A percentile compares a stretch with the other conserved stretches of the same genome.
These are phyloP conservation scores for Ceratocystis lukuohia DNA, from an alignment of 2,329 filamentous ascomycete species.

Conservation along the genomic window DNA sequence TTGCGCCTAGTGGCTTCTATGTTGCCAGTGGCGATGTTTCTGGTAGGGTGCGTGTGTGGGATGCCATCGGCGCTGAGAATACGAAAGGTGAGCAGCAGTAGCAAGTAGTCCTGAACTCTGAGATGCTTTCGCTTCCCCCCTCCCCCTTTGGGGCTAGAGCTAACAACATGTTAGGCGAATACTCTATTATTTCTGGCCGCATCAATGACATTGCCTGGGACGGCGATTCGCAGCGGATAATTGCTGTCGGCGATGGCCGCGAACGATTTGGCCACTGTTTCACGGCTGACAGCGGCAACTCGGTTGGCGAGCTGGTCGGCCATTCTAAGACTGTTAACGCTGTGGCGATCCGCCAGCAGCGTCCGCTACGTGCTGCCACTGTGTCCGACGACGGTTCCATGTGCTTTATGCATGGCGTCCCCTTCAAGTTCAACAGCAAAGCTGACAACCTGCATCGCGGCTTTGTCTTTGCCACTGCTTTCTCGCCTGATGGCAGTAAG, in stretches of 20 bases:
- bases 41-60: slow-evolving; percentile 83
- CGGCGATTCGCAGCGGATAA: slow-evolving; percentile 88
- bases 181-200: slow-evolving; percentile 81
- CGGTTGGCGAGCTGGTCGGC: slow-evolving; percentile 82
- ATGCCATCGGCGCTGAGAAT: slow-evolving; percentile 67
- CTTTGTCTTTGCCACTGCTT: slow-evolving; percentile 77
- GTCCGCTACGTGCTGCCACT: slow-evolving; percentile 82
- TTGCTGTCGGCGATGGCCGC: slow-evolving; percentile 88
- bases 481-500: slow-evolving; percentile 71
- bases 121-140: too few species aligned
- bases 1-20: slow-evolving; percentile 89
- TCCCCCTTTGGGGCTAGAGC: too few species aligned
- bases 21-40: slow-evolving; percentile 81
- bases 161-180: slow-evolving; percentile 47
- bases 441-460: slow-evolving; percentile 66
- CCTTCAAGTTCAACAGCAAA: slow-evolving; percentile 92
- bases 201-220: slow-evolving; percentile 98
- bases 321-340: slow-evolving; percentile 85
- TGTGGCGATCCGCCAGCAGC: slow-evolving; percentile 76
- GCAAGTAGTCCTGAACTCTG: too few species aligned
- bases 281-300: slow-evolving; percentile 90
- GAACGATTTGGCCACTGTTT: slow-evolving; percentile 90
- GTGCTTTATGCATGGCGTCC: slow-evolving; percentile 85
- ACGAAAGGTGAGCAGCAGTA: slow-evolving; percentile 48
- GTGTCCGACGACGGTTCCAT: slow-evolving; percentile 80